A percentile compares a stretch with the other conserved stretches of the same genome.
phyloP scores from a whole-genome alignment of 164 flowering plant genomes.

The Macadamia tetraphylla region DNA sequence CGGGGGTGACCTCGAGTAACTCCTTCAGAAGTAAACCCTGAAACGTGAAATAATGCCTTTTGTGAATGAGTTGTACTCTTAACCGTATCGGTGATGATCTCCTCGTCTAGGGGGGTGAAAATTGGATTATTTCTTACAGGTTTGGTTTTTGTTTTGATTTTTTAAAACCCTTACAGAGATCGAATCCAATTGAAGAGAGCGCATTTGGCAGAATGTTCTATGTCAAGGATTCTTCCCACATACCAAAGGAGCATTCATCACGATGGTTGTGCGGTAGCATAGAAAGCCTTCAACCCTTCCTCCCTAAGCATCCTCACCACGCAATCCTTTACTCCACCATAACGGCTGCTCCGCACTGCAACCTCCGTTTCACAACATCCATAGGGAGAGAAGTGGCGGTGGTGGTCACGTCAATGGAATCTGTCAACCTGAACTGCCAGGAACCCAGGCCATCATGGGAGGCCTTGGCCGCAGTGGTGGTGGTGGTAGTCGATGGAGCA shows the following conservation, averaged over 20 bases:
- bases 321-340: conserved; percentile 51
- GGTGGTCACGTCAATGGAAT: conserved; percentile 38
- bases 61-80: too few species aligned
- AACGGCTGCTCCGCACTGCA: conserved; percentile 43
- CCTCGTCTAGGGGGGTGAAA: too few species aligned
- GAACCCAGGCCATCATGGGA: conserved; percentile 29
- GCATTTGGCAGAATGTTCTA: conserved; percentile 65
- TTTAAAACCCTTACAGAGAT: too few species aligned
- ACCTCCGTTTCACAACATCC: conserved; percentile 76
- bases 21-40: too few species aligned
- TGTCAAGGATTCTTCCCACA: conserved; percentile 91
- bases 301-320: conserved; percentile 44
- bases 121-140: too few species aligned
- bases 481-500: conserved; percentile 1
- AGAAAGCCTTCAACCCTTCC: conserved; percentile 54
- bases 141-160: too few species aligned
- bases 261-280: conserved; percentile 58
- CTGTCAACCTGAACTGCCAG: conserved; percentile 48
- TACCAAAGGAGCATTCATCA: conserved; percentile 73
- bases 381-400: conserved; percentile 58
- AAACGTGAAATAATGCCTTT: too few species aligned
- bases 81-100: too few species aligned
- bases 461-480: conserved; percentile 12
- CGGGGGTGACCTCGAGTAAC: too few species aligned
- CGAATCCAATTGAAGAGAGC: conserved; percentile 64